Evolutionary conservation across 192 early-diverging fungal genomes (phyloP), one percentile per base, ranked within the genome.

Genomic region (Podila clonocystis): DNA sequence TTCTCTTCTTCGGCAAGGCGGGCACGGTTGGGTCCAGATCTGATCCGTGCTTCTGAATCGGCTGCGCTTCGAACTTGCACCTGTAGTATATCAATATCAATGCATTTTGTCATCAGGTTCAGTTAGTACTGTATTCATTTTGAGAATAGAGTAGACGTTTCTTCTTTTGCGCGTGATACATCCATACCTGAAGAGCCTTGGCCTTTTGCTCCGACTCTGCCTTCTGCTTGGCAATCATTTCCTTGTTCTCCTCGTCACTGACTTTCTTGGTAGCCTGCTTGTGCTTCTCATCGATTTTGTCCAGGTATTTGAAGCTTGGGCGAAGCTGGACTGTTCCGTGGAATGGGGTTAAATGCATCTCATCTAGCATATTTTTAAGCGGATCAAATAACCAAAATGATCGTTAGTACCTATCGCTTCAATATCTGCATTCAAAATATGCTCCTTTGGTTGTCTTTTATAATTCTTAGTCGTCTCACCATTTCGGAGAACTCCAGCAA

Each of bases 221-320:
- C 50, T 72, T 73, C 41, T 70, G 70, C 67, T 77, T 89, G 22
- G 63, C 82, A 17, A 68, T 58, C 12, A 85, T 76, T n/a, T 89
- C 88, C 36, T 93, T 90, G 20, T 88, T 89, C 11, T 92, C 92
- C 30, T 94, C 92, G 24, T 92, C 88, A 68, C 83, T 68, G 69
- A 91, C 89, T 72, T 91, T 83, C 65, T 92, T 91, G 62, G 76
- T 88, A 7, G 91, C 90, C 29, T 89, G 90, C 61, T 90, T 91
- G 60, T 87, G 85, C 72, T 96, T 97, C 57, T 96, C 95, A 33
- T 91, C 89, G 74, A 97, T 95, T 74, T 94, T 92, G 71, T 98
- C 96, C 30, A 97, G 83, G 78, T 99, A 97, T 65, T 91, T 92
- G 48, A 99, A 89, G 26, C 90, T 93, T 12, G 97, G 96, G 2